These are phyloP conservation scores for Cronartium quercuum DNA, from an alignment of 1,284 basidiomycete species.

Conservation along the genomic window DNA sequence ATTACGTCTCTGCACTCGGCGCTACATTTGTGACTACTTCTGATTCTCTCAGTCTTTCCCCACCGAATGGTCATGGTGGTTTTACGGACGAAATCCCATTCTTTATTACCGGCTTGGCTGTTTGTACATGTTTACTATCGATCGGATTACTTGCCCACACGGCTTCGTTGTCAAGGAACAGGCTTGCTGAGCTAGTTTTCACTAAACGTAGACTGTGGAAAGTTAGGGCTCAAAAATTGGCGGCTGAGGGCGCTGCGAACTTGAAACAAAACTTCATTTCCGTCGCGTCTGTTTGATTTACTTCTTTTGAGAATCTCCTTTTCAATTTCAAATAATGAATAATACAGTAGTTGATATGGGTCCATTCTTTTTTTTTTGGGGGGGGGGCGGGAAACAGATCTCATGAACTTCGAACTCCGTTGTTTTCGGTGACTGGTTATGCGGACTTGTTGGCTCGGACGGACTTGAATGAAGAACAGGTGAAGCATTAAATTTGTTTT, in stretches of 20 bases:
- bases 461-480: slow-evolving; percentile 41
- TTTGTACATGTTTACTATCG: slow-evolving; percentile 40
- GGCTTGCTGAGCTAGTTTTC: slow-evolving; percentile 40
- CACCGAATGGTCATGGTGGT: background rate
- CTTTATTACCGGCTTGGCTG: slow-evolving; percentile 40
- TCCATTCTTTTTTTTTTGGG: background rate
- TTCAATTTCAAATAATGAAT: background rate
- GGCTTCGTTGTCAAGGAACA: slow-evolving; percentile 40
- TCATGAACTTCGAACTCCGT: slow-evolving; percentile 39
- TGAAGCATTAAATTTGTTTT: background rate
- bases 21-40: background rate
- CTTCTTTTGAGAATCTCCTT: background rate
- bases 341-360: no score
- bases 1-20: slow-evolving; percentile 4
- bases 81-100: slow-evolving; percentile 32
- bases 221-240: slow-evolving; percentile 41
- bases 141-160: slow-evolving; percentile 41
- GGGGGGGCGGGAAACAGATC: slow-evolving; percentile 30
- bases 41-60: background rate
- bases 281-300: slow-evolving; percentile 40
- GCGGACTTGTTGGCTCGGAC: slow-evolving; percentile 41
- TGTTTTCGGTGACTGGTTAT: slow-evolving; percentile 42
- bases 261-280: slow-evolving; percentile 43
- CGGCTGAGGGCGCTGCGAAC: slow-evolving; percentile 40
- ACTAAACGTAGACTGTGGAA: slow-evolving; percentile 41